Evolutionary conservation across 768 basidiomycete genomes (phyloP).

Genomic region (Phaeolepiota aurea): DNA sequence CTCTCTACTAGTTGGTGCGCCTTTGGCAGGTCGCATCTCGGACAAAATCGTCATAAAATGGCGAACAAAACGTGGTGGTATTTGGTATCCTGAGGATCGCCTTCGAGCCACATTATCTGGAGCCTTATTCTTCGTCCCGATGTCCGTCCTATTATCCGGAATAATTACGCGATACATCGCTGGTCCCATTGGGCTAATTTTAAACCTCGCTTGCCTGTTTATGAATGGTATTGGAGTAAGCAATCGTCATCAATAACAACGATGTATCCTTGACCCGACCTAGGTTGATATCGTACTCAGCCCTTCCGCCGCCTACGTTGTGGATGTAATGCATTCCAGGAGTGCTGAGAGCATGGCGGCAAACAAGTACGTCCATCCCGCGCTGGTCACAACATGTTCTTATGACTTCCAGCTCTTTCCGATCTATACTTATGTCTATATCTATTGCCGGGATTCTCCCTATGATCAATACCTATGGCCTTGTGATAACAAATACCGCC

Average conservation of each 20-base stretch:
- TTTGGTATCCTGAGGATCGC: conserved; percentile 65
- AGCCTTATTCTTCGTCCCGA: conserved; percentile 35
- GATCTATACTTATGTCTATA: conserved; percentile 33
- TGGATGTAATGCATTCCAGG: conserved; percentile 51
- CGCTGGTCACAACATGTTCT: not conserved
- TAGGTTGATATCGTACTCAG: conserved; percentile 53
- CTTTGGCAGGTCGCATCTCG: conserved; percentile 49
- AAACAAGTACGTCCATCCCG: conserved; percentile 29
- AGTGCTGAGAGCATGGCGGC: conserved; percentile 63
- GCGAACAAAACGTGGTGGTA: conserved; percentile 39
- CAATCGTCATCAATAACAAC: conserved; percentile 1
- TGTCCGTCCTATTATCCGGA: conserved; percentile 35
- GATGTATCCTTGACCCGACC: not conserved
- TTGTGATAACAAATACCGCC: conserved; percentile 37
- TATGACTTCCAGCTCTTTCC: conserved; percentile 31
- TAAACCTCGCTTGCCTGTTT: conserved; percentile 46
- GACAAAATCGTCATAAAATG: conserved; percentile 43
- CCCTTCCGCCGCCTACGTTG: conserved; percentile 46
- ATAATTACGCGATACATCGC: conserved; percentile 34
- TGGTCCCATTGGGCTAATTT: conserved; percentile 34
- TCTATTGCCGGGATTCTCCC: conserved; percentile 42
- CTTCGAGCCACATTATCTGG: conserved; percentile 43
- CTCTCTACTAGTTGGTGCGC: conserved; percentile 27
- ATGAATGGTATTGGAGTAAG: conserved; percentile 53
- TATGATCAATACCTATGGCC: conserved; percentile 43